These are phyloP conservation scores for Heimioporus retisporus DNA, from an alignment of 1,284 basidiomycete genomes.

Conservation along the genomic window DNA sequence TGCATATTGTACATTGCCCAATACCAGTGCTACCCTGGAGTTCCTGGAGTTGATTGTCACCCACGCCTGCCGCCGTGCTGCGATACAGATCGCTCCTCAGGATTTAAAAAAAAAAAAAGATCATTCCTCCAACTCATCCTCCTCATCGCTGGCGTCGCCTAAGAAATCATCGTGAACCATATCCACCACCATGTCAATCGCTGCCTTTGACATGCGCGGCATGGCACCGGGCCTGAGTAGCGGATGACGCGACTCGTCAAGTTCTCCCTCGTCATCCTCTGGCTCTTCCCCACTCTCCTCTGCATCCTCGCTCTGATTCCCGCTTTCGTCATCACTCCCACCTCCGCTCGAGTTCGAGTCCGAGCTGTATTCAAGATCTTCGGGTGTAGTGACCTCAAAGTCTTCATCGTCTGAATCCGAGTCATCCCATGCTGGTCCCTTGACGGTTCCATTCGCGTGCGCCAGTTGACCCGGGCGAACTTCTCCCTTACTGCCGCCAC, in stretches of 20 bases:
- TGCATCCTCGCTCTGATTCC: conserved; percentile 22
- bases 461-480: conserved; percentile 16
- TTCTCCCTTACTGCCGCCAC: conserved; percentile 1
- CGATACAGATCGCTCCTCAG: neutral
- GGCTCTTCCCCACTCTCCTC: conserved; percentile 32
- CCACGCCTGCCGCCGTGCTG: too few relatives aligned
- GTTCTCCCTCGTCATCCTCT: conserved; percentile 32
- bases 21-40: too few relatives aligned
- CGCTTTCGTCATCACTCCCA: conserved; percentile 20
- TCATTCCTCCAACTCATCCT: conserved; percentile 51
- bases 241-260: conserved; percentile 69
- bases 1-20: too few relatives aligned
- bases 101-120: too few relatives aligned
- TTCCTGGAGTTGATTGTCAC: neutral
- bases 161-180: conserved; percentile 37
- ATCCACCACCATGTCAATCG: conserved; percentile 71
- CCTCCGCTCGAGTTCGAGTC: conserved; percentile 16
- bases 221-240: conserved; percentile 73
- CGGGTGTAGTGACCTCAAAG: conserved; percentile 48
- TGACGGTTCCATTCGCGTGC: conserved; percentile 34
- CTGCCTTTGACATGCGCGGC: conserved; percentile 73
- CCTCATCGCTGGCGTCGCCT: conserved; percentile 50
- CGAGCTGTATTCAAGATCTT: conserved; percentile 39
- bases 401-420: conserved; percentile 68
- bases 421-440: conserved; percentile 53